Base-by-base conservation (phyloP, 805 yeast species). In the Saccharomyces mikatae region DNA sequence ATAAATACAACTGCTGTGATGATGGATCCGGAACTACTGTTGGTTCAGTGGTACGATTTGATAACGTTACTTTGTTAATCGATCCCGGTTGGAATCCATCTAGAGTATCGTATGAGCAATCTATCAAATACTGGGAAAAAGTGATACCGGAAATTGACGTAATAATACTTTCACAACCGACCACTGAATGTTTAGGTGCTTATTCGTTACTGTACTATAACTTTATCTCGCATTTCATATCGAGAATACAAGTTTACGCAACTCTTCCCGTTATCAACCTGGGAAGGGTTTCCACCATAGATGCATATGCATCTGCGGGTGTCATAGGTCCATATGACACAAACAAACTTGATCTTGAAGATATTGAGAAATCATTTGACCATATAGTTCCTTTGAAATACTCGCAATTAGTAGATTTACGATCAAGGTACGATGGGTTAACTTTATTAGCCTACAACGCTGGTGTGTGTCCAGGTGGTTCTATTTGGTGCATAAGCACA, bases 391-490 rank as follows among this genome's bases (percentile, higher is more conserved):
- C 86, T 1, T 73, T 94, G 50, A 92, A 91, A 62, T 90, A 84
- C 66, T 80, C 90, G 0, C 99, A 94, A 68, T 80, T 88, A 1
- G 75, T 85, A 13, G 78, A 78, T 47, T 71, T 88, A 50, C 73
- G 82, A 55, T 89, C 85, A 6, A 79, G 76, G 52, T 74, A 72
- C 41, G 83, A 81, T 55, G 88, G 84, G 31, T 68, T 84, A 41
- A 75, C 80, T 3, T 73, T 92, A 24, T 84, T 96, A 0, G 96
- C 97, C 0, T 83, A 84, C 61, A 90, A 87, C 67, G 84, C 97
- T 0, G 99, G 99, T 3, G 96, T 89, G 65, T 78, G 96, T 0
- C 76, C 94, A 29, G 99, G 99, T 57, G 98, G 99, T 13, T 82
- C 96, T 0, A 81, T 91, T 48, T 91, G 97, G 97, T 74, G 84